Evolutionary conservation across 164 flowering plant genomes (phyloP).

Genomic region (Tinospora cordifolia): DNA sequence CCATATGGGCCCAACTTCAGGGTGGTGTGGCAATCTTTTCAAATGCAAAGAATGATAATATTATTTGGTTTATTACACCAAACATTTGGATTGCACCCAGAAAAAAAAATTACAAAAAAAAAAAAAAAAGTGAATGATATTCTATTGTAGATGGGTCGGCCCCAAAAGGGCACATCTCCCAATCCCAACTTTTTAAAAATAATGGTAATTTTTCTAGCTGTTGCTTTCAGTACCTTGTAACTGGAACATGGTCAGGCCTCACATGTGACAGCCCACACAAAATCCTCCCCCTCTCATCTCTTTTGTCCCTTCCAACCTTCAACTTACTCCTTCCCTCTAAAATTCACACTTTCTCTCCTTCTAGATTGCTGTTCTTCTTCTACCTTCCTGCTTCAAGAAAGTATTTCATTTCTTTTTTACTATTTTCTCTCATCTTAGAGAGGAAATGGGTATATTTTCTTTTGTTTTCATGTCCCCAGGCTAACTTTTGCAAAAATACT

Average conservation of each 20-base stretch:
- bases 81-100: background rate
- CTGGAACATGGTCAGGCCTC: background rate
- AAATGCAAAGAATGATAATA: background rate
- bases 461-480: no score
- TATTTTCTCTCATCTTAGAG: no score
- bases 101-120: background rate
- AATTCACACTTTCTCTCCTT: background rate
- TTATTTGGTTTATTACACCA: background rate
- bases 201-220: background rate
- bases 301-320: background rate
- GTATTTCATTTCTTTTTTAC: no score
- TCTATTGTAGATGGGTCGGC: background rate
- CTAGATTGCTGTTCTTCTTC: background rate
- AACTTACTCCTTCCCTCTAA: background rate
- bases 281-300: background rate
- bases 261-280: background rate
- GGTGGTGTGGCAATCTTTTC: no score
- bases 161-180: slow-evolving; percentile 1
- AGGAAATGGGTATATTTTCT: no score
- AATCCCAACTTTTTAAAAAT: background rate
- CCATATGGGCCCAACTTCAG: background rate
- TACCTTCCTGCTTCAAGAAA: no score
- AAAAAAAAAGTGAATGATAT: background rate
- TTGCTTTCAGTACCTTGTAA: background rate
- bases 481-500: no score